A percentile compares a stretch with the other conserved stretches of the same genome.
phyloP scores from a whole-genome alignment of 1,139 yeast species.

The Zygoascus meyerae region DNA sequence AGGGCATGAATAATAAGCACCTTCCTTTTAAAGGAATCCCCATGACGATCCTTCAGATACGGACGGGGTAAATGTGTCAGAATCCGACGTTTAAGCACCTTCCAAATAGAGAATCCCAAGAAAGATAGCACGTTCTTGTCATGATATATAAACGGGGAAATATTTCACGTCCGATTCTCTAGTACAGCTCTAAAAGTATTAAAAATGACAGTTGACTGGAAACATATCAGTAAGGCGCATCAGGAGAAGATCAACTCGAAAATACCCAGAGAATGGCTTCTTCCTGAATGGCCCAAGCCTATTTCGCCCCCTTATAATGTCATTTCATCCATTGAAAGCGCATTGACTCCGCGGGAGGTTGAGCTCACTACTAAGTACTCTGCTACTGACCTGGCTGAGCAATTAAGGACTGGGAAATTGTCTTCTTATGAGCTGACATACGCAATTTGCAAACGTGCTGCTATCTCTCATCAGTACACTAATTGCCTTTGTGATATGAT shows the following conservation, averaged over 20 bases:
- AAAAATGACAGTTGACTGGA: background rate
- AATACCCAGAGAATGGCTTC: constrained; percentile 24
- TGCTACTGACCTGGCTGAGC: constrained; percentile 32
- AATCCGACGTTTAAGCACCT: too few species aligned
- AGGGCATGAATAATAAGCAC: too few species aligned
- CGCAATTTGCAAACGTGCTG: constrained; percentile 49
- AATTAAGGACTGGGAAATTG: constrained; percentile 38
- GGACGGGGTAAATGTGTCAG: too few species aligned
- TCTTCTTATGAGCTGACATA: constrained; percentile 32
- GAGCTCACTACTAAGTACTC: constrained; percentile 26
- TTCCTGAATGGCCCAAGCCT: constrained; percentile 11
- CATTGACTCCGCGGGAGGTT: constrained; percentile 19
- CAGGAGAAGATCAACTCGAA: constrained; percentile 17
- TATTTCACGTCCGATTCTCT: too few species aligned
- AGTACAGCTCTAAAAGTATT: too few species aligned
- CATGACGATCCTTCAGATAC: too few species aligned
- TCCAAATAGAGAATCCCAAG: too few species aligned
- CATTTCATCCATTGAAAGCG: constrained; percentile 9
- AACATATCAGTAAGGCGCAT: constrained; percentile 21
- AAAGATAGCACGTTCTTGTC: too few species aligned
- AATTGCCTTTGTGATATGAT: constrained; percentile 56
- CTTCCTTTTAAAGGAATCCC: too few species aligned
- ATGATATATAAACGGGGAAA: too few species aligned
- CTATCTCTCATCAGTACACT: constrained; percentile 8
- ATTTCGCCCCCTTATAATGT: constrained; percentile 11